Percentiles rank a stretch among this genome's conserved stretches.
Evolutionary conservation across 2,329 filamentous ascomycete genomes (phyloP).

Genomic region (Neofusicoccum parvum): DNA sequence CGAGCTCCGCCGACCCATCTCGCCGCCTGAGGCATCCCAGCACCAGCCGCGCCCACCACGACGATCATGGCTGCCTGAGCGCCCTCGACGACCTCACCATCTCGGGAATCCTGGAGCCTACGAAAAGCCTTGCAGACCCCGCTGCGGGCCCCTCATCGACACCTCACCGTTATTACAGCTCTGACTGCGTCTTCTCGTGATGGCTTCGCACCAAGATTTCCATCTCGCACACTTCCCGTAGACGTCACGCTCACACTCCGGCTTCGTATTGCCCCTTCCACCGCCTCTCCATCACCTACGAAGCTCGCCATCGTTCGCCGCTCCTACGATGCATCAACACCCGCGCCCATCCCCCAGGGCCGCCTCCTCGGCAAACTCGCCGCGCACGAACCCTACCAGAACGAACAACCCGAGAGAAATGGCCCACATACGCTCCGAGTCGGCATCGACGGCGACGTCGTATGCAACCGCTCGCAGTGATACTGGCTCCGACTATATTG

Average conservation of each 20-base stretch:
- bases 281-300: background rate
- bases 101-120: constrained; percentile 14
- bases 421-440: constrained; percentile 34
- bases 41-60: constrained; percentile 3
- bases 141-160: constrained; percentile 4
- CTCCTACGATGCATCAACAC: constrained; percentile 80
- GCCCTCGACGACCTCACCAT: background rate
- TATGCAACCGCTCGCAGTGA: constrained; percentile 45
- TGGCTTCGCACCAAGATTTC: constrained; percentile 18
- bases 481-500: constrained; percentile 38
- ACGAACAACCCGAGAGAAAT: constrained; percentile 74
- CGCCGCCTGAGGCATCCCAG: constrained; percentile 18
- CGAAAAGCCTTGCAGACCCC: constrained; percentile 16
- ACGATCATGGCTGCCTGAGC: constrained; percentile 21
- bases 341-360: constrained; percentile 73
- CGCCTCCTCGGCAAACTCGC: constrained; percentile 44
- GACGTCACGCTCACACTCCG: background rate
- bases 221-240: constrained; percentile 18
- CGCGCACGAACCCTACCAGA: constrained; percentile 61
- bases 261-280: background rate
- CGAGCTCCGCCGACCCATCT: constrained; percentile 9
- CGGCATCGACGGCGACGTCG: constrained; percentile 54
- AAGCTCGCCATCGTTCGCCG: constrained; percentile 15
- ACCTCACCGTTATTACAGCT: background rate
- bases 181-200: constrained; percentile 11